Conservation (phyloP, 140 eudicot genomes). For the Anethum foeniculum region DNA sequence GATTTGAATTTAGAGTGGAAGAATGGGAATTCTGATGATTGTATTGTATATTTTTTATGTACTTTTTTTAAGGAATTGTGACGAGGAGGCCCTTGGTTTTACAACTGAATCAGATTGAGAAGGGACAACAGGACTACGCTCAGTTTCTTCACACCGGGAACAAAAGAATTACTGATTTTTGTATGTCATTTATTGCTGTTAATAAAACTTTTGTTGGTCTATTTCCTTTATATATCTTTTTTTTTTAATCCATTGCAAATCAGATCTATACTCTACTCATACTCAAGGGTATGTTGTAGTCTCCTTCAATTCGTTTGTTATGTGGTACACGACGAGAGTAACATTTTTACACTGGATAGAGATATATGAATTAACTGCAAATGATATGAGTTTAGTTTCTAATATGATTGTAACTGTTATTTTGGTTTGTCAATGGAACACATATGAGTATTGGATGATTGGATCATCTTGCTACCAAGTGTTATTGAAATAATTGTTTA, state of each 20-base stretch:
- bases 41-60: neutral
- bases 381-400: neutral
- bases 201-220: neutral
- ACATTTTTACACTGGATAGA: neutral
- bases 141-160: constrained; percentile 53
- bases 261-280: neutral
- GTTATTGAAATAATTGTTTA: neutral
- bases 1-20: neutral
- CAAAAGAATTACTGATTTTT: constrained; percentile 47
- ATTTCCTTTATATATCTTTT: neutral
- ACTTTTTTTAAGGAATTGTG: constrained; percentile 47
- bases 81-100: constrained; percentile 68
- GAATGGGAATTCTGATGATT: neutral
- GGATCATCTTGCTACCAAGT: constrained; percentile 5
- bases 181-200: constrained; percentile 21
- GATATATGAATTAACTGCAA: neutral
- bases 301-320: neutral
- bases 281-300: neutral
- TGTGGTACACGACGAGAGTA: neutral
- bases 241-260: neutral
- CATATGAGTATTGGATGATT: neutral
- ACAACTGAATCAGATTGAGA: constrained; percentile 51
- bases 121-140: constrained; percentile 56
- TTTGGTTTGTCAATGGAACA: neutral
- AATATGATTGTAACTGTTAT: neutral